phyloP scores from a whole-genome alignment of 768 basidiomycete species.

The Kwoniella dejecticola region DNA sequence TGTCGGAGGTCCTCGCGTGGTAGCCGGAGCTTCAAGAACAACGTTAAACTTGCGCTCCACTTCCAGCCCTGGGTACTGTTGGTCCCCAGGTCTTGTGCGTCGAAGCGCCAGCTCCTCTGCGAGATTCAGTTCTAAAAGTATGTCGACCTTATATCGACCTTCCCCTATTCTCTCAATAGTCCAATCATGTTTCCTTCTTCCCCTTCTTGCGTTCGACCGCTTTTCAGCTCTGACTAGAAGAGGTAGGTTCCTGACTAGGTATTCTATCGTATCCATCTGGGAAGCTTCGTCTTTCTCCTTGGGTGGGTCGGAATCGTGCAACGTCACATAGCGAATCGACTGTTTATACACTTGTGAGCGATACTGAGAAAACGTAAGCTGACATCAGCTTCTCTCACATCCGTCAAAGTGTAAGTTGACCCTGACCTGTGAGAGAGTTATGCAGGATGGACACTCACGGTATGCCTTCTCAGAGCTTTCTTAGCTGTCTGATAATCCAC shows the following conservation, averaged over 20 bases:
- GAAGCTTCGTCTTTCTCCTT: background rate
- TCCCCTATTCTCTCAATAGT: background rate
- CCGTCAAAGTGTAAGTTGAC: background rate
- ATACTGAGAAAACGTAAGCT: background rate
- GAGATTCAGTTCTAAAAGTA: background rate
- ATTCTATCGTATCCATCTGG: background rate
- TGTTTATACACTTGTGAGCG: slow-evolving; percentile 2
- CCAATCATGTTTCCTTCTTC: slow-evolving; percentile 6
- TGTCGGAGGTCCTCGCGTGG: too few species aligned
- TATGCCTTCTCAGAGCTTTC: background rate
- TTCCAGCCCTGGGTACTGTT: too few species aligned
- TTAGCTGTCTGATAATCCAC: slow-evolving; percentile 6
- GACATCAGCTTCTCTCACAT: background rate
- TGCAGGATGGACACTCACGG: slow-evolving; percentile 1
- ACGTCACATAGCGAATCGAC: background rate
- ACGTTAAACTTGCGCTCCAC: too few species aligned
- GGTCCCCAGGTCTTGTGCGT: too few species aligned
- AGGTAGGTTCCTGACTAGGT: slow-evolving; percentile 1
- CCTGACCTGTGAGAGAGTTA: background rate
- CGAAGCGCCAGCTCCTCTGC: too few species aligned
- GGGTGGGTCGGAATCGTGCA: background rate
- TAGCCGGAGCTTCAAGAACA: too few species aligned
- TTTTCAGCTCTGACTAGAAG: slow-evolving; percentile 3
- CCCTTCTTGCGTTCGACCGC: background rate
- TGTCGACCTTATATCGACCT: background rate